Conservation (phyloP, 495 filamentous ascomycete species). For the Daldinia decipiens region DNA sequence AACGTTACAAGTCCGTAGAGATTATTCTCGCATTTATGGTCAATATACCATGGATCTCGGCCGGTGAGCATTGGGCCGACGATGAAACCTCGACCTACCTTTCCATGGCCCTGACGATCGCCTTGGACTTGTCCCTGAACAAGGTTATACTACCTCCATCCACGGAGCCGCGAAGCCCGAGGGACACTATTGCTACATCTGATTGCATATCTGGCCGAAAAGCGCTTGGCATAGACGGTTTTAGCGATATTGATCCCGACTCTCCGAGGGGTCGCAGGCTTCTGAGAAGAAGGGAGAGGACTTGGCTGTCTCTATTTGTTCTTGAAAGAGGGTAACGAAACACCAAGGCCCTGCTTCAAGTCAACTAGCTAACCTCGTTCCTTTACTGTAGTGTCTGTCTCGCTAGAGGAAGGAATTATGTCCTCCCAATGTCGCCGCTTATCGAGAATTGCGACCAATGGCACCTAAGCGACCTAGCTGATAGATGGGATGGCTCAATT, state of each 20-base stretch:
- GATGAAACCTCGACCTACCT: constrained; percentile 79
- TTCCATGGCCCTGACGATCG: constrained; percentile 73
- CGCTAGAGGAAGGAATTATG: constrained; percentile 73
- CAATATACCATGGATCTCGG: constrained; percentile 81
- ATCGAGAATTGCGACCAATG: constrained; percentile 74
- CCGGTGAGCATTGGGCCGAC: constrained; percentile 71
- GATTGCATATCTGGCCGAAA: constrained; percentile 73
- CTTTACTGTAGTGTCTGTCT: constrained; percentile 66
- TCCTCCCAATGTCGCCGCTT: constrained; percentile 70
- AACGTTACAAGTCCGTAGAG: constrained; percentile 72
- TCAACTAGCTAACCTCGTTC: constrained; percentile 20
- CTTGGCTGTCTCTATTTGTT: constrained; percentile 77
- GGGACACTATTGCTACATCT: constrained; percentile 63
- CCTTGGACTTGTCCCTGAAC: constrained; percentile 73
- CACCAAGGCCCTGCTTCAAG: background rate
- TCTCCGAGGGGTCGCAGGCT: constrained; percentile 68
- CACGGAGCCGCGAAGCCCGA: constrained; percentile 59
- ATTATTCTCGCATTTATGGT: constrained; percentile 80
- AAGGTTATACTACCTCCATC: constrained; percentile 70
- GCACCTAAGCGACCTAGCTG: constrained; percentile 70
- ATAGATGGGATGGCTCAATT: constrained; percentile 73
- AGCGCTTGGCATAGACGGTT: constrained; percentile 73
- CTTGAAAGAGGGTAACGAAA: constrained; percentile 71
- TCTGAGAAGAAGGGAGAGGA: constrained; percentile 71
- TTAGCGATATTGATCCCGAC: constrained; percentile 67